phyloP scores from a whole-genome alignment of 176 grass and related monocot species.

The Ensete glaucum region DNA sequence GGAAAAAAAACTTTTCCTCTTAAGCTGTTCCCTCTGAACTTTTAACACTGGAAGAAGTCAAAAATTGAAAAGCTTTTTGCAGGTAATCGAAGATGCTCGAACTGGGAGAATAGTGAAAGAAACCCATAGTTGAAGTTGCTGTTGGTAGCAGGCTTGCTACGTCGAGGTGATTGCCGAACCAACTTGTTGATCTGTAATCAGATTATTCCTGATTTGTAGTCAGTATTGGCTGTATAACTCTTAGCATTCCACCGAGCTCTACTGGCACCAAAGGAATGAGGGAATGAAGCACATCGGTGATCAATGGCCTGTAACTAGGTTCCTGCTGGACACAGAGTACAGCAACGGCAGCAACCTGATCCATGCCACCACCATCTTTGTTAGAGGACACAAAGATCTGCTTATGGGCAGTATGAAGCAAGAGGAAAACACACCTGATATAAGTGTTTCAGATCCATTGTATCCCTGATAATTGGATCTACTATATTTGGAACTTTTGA shows the following conservation, averaged over 20 bases:
- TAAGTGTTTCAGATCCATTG: constrained; percentile 90
- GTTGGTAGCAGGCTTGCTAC: background rate
- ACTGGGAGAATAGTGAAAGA: background rate
- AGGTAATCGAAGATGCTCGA: no score
- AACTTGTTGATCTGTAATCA: background rate
- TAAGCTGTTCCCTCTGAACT: background rate
- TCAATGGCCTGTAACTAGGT: constrained; percentile 23
- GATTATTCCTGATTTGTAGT: background rate
- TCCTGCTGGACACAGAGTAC: constrained; percentile 20
- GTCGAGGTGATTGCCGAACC: background rate
- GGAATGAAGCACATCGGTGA: constrained; percentile 17
- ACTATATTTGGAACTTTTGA: constrained; percentile 82
- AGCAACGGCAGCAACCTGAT: constrained; percentile 14
- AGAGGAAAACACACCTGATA: constrained; percentile 49
- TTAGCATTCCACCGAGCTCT: constrained; percentile 12
- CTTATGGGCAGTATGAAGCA: background rate
- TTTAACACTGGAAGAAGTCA: background rate
- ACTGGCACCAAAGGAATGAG: constrained; percentile 16
- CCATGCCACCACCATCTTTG: background rate
- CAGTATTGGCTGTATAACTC: background rate
- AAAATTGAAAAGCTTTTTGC: background rate
- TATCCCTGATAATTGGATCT: constrained; percentile 76
- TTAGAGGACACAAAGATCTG: background rate
- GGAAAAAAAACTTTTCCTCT: background rate
- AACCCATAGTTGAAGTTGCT: background rate